phyloP scores from a whole-genome alignment of 768 basidiomycete species.

The Boletus insuetus region DNA sequence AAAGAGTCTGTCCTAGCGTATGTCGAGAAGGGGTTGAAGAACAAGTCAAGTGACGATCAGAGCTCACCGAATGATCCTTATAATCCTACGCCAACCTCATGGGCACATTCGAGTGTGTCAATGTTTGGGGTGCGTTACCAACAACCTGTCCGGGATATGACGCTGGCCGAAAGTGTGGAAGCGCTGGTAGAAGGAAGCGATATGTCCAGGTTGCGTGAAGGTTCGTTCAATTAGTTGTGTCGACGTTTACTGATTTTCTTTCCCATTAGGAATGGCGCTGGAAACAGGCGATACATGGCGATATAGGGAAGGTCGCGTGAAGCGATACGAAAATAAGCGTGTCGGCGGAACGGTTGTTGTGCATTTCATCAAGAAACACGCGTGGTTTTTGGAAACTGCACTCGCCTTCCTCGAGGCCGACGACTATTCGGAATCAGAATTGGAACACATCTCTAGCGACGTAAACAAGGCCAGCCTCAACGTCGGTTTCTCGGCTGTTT shows the following conservation, averaged over 20 bases:
- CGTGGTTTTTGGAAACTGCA: constrained; percentile 95
- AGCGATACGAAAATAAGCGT: constrained; percentile 61
- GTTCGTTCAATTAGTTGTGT: constrained; percentile 31
- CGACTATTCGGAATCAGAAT: constrained; percentile 54
- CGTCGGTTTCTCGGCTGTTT: constrained; percentile 26
- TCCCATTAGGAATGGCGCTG: constrained; percentile 48
- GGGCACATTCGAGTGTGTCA: constrained; percentile 82
- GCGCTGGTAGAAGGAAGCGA: constrained; percentile 91
- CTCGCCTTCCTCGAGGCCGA: constrained; percentile 82
- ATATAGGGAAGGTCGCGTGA: constrained; percentile 66
- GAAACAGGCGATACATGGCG: constrained; percentile 67
- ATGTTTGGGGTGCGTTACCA: constrained; percentile 78
- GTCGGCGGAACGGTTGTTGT: constrained; percentile 94
- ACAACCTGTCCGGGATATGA: constrained; percentile 65
- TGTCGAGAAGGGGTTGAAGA: constrained; percentile 43
- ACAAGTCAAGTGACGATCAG: constrained; percentile 32
- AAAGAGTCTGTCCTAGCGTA: constrained; percentile 53
- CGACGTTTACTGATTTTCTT: neutral
- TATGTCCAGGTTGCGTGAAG: constrained; percentile 71
- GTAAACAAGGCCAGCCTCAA: constrained; percentile 12
- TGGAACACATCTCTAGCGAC: constrained; percentile 13
- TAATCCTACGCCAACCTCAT: constrained; percentile 51
- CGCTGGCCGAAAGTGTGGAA: constrained; percentile 72
- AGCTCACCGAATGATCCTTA: constrained; percentile 20
- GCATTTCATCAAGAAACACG: constrained; percentile 95